A percentile compares a stretch with the other conserved stretches of the same genome.
These are phyloP conservation scores for Tolypocladium endophyticum DNA, from an alignment of 2,329 filamentous ascomycete species.

Conservation along the genomic window DNA sequence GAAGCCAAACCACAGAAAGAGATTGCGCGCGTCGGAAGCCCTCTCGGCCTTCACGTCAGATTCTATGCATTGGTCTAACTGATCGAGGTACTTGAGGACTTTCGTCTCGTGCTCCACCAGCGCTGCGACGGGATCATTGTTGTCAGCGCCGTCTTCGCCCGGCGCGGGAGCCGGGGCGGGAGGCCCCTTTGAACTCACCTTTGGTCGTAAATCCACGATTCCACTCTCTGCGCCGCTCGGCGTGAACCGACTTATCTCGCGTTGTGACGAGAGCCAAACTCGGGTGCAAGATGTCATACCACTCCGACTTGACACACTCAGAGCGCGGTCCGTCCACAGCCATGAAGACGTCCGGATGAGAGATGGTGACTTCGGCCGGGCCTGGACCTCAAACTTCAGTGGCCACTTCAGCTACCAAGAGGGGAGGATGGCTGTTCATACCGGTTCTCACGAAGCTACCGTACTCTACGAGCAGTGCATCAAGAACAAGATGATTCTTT, in stretches of 20 bases:
- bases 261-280: neutral
- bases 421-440: neutral
- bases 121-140: neutral
- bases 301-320: slow-evolving; percentile 14
- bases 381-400: slow-evolving; percentile 2
- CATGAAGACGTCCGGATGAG: slow-evolving; percentile 13
- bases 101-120: neutral
- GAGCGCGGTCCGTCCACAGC: slow-evolving; percentile 12
- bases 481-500: slow-evolving; percentile 11
- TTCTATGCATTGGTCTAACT: neutral
- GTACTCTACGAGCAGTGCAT: slow-evolving; percentile 11
- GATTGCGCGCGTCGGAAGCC: slow-evolving; percentile 11
- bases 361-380: slow-evolving; percentile 14
- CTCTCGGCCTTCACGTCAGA: slow-evolving; percentile 3
- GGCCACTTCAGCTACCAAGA: neutral
- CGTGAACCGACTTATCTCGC: neutral
- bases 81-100: neutral
- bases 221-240: neutral
- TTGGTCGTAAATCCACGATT: neutral
- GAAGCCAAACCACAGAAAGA: slow-evolving; percentile 18
- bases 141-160: neutral
- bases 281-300: slow-evolving; percentile 2
- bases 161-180: neutral
- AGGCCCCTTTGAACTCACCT: neutral
- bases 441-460: slow-evolving; percentile 16